Evolutionary conservation across 2,329 filamentous ascomycete species (phyloP), one percentile per base, ranked within the genome.

Genomic region (Fusarium udum): DNA sequence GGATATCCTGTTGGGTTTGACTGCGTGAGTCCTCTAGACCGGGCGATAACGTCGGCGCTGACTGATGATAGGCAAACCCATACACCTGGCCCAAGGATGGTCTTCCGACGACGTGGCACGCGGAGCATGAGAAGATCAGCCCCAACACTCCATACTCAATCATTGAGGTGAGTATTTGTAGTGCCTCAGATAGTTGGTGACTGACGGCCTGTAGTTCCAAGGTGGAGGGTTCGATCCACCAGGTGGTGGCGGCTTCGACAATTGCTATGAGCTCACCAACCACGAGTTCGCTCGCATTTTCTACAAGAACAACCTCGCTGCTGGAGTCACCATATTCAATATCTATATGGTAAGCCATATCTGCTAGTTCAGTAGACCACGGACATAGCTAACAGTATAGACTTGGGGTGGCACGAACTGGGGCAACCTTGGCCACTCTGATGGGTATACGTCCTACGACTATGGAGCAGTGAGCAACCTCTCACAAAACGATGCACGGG

Each of bases 401-500:
- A 91, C 88, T 2, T 93, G 87, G 73, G 93, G 93, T 20, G 93
- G 93, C 11, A 95, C 93, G 0, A 96, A 95, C 78, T 95, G 93
- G 93, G 93, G 93, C 0, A 95, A 94, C 70, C 81, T 94, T 9
- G 92, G 93, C 0, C 89, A 94, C 73, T 87, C 91, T 15, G 91
- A 90, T 16, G 90, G 87, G 6, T 91, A 91, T 68, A 90, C 88
- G 0, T 87, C 86, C 0, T 88, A 89, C 53, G 87, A 89, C 67
- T 89, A 89, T 57, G 87, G 84, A 13, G 83, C 85, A 5, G 82
- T 81, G 64, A 45, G 84, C 57, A 46, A 7, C 14, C 5, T 4
- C 2, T 8, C 24, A 14, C 43, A 20, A 6, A 20, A 7, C 2
- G 10, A 28, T 10, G 0, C 18, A 20, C 10, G 16, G 0, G 8